These are phyloP conservation scores for Mycena venus DNA, from an alignment of 768 basidiomycete species.

Conservation along the genomic window DNA sequence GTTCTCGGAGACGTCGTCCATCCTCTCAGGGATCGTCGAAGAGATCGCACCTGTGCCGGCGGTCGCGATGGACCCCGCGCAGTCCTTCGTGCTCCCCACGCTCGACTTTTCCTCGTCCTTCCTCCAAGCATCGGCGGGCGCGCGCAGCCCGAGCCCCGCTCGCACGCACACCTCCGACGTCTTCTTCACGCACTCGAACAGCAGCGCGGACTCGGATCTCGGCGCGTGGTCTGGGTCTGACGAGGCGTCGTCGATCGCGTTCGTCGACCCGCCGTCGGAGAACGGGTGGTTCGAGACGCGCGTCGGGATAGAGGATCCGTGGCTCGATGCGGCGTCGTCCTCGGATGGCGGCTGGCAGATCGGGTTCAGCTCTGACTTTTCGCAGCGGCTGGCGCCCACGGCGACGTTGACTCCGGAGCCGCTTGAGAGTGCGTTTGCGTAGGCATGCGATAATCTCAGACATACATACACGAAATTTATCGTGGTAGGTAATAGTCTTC, in stretches of 20 bases:
- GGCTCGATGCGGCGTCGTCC: constrained; percentile 8
- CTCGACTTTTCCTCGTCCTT: constrained; percentile 77
- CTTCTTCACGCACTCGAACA: constrained; percentile 10
- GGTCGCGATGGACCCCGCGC: constrained; percentile 63
- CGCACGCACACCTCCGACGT: background rate
- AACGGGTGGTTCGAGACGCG: constrained; percentile 37
- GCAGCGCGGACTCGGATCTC: background rate
- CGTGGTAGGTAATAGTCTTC: too few relatives aligned
- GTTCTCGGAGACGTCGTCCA: constrained; percentile 48
- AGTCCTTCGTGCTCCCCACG: constrained; percentile 82
- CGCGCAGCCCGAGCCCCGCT: background rate
- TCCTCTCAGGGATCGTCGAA: constrained; percentile 38
- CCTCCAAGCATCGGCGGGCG: constrained; percentile 36
- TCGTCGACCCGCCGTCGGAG: constrained; percentile 44
- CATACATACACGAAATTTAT: too few relatives aligned
- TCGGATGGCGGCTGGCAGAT: constrained; percentile 33
- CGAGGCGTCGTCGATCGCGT: background rate
- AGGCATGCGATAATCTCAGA: too few relatives aligned
- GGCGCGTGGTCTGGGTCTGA: constrained; percentile 12
- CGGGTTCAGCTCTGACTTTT: constrained; percentile 58
- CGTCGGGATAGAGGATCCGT: background rate
- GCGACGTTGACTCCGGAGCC: constrained; percentile 28
- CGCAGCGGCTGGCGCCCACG: constrained; percentile 20
- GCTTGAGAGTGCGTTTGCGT: constrained; percentile 28
- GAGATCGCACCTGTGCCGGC: constrained; percentile 23